phyloP scores from a whole-genome alignment of 2,329 filamentous ascomycete genomes.

The Blastomyces parvus region DNA sequence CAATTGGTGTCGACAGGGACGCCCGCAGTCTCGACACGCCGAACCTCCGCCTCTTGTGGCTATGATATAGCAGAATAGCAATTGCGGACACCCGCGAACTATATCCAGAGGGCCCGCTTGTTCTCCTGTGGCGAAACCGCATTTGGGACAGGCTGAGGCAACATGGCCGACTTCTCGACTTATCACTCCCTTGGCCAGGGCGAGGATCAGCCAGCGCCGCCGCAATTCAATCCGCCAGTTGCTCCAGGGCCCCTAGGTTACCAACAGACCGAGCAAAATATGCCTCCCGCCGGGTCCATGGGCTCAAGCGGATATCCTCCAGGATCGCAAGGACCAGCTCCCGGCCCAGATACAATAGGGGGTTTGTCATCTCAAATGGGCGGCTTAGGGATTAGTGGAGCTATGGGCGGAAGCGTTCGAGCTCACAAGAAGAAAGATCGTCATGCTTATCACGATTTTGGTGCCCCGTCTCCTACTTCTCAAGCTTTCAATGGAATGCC shows the following conservation, averaged over 20 bases:
- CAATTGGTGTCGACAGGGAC: constrained; percentile 3
- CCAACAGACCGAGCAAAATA: constrained; percentile 12
- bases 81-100: constrained; percentile 11
- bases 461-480: constrained; percentile 57
- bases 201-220: constrained; percentile 41
- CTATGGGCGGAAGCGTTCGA: constrained; percentile 38
- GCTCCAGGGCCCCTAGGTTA: constrained; percentile 29
- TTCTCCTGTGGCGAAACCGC: background rate
- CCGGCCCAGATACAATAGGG: constrained; percentile 27
- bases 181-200: constrained; percentile 33
- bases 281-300: constrained; percentile 19
- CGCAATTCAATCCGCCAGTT: constrained; percentile 43
- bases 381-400: constrained; percentile 57
- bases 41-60: constrained; percentile 1
- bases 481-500: constrained; percentile 62
- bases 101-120: background rate
- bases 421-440: constrained; percentile 78
- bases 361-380: constrained; percentile 60
- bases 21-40: background rate
- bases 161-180: constrained; percentile 36
- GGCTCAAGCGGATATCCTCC: constrained; percentile 6
- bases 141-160: constrained; percentile 12
- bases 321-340: constrained; percentile 3
- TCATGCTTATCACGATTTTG: constrained; percentile 83
- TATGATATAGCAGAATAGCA: constrained; percentile 12